phyloP scores from a whole-genome alignment of 352 stramenopile genomes.

The Globisporangium yorkense region DNA sequence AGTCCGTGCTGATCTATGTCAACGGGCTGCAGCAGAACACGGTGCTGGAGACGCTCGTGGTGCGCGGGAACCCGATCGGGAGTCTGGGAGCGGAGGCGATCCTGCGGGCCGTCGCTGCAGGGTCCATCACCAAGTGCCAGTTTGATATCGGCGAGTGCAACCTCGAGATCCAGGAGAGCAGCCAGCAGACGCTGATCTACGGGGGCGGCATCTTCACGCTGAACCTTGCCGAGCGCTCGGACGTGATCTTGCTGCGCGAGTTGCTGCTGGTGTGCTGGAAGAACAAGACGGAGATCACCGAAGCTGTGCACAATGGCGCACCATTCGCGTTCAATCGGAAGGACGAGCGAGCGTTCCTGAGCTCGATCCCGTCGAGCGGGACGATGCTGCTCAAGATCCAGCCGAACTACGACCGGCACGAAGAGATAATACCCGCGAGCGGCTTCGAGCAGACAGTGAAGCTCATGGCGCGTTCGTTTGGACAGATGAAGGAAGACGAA shows the following conservation, averaged over 20 bases:
- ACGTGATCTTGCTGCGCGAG: conserved; percentile 49
- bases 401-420: conserved; percentile 51
- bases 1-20: conserved; percentile 54
- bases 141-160: conserved; percentile 64
- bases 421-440: conserved; percentile 34
- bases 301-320: conserved; percentile 36
- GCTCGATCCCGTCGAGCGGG: conserved; percentile 29
- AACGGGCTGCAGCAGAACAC: conserved; percentile 55
- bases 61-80: conserved; percentile 69
- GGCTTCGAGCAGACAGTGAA: conserved; percentile 35
- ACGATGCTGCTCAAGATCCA: conserved; percentile 53
- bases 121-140: conserved; percentile 42
- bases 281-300: conserved; percentile 53
- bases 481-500: conserved; percentile 34
- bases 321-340: conserved; percentile 47
- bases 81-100: conserved; percentile 53
- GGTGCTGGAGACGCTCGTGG: conserved; percentile 38
- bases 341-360: conserved; percentile 47
- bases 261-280: conserved; percentile 47
- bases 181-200: conserved; percentile 38
- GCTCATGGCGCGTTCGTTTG: conserved; percentile 42
- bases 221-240: conserved; percentile 41
- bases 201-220: conserved; percentile 43
- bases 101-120: conserved; percentile 39
- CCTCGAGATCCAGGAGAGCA: conserved; percentile 51